phyloP scores from a whole-genome alignment of 1,284 basidiomycete genomes.

The Cerioporus squamosus region DNA sequence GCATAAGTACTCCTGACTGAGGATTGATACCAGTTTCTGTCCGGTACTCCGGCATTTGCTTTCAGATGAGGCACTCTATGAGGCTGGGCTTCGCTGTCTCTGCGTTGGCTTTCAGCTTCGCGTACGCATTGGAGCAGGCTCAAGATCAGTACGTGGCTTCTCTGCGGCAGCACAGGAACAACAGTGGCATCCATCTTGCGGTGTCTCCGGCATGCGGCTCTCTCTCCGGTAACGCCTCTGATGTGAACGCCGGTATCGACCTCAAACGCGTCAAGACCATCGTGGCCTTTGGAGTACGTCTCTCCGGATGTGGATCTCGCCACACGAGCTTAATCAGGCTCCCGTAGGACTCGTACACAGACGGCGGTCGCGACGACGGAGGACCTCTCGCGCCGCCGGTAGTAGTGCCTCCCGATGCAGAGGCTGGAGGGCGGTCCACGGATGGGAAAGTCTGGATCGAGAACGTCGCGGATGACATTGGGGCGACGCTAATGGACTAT shows the following conservation, averaged over 20 bases:
- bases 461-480: conserved; percentile 36
- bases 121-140: too few species aligned
- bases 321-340: not conserved
- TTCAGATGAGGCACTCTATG: too few species aligned
- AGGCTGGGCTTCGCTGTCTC: too few species aligned
- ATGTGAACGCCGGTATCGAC: conserved; percentile 43
- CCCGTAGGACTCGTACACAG: conserved; percentile 38
- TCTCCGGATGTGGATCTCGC: not conserved
- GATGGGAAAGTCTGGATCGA: conserved; percentile 43
- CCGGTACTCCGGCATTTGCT: too few species aligned
- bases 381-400: conserved; percentile 37
- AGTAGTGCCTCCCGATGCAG: conserved; percentile 33
- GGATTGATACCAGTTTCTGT: too few species aligned
- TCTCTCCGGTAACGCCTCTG: conserved; percentile 36
- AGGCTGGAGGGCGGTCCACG: conserved; percentile 39
- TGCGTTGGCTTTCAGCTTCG: too few species aligned
- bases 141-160: too few species aligned
- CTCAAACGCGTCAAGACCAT: conserved; percentile 39
- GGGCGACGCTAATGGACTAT: conserved; percentile 45
- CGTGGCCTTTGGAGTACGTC: conserved; percentile 43
- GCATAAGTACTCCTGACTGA: too few species aligned
- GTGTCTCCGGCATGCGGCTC: conserved; percentile 41
- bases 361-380: conserved; percentile 39
- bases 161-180: conserved; percentile 16
- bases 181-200: conserved; percentile 41